phyloP scores from a whole-genome alignment of 2,329 filamentous ascomycete species.

The Ophiocordyceps camponoti-floridani region DNA sequence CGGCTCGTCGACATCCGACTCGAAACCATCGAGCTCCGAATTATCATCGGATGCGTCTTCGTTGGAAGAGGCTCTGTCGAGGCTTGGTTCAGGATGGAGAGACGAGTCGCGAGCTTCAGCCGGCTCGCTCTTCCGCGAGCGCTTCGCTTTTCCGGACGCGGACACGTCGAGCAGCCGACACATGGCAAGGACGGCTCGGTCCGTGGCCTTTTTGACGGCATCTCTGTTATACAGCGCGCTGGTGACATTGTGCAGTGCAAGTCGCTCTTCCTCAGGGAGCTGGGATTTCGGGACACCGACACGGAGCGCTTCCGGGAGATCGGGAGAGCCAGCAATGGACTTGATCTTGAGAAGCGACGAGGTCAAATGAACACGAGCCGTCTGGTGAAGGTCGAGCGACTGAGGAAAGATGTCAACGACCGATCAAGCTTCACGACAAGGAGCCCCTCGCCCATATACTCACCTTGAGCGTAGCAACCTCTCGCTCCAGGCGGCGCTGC shows the following conservation, averaged over 20 bases:
- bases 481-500: slow-evolving; percentile 42
- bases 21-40: slow-evolving; percentile 19
- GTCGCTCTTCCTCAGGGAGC: slow-evolving; percentile 31
- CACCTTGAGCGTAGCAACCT: slow-evolving; percentile 37
- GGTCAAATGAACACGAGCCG: slow-evolving; percentile 36
- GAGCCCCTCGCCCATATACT: not conserved
- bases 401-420: slow-evolving; percentile 7
- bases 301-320: slow-evolving; percentile 29
- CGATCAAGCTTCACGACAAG: not conserved
- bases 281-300: slow-evolving; percentile 28
- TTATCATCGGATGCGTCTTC: slow-evolving; percentile 11
- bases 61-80: not conserved
- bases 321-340: slow-evolving; percentile 28
- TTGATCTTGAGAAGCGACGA: slow-evolving; percentile 36
- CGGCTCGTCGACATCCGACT: slow-evolving; percentile 11
- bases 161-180: slow-evolving; percentile 30
- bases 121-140: slow-evolving; percentile 12
- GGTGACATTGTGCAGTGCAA: slow-evolving; percentile 39
- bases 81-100: not conserved
- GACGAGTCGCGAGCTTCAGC: slow-evolving; percentile 5
- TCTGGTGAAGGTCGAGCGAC: slow-evolving; percentile 39
- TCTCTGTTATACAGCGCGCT: slow-evolving; percentile 35
- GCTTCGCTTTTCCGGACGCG: slow-evolving; percentile 22
- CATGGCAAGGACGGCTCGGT: slow-evolving; percentile 28
- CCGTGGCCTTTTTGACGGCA: slow-evolving; percentile 29